Evolutionary conservation across 768 basidiomycete genomes (phyloP).

Genomic region (Dioszegia aurantiaca): DNA sequence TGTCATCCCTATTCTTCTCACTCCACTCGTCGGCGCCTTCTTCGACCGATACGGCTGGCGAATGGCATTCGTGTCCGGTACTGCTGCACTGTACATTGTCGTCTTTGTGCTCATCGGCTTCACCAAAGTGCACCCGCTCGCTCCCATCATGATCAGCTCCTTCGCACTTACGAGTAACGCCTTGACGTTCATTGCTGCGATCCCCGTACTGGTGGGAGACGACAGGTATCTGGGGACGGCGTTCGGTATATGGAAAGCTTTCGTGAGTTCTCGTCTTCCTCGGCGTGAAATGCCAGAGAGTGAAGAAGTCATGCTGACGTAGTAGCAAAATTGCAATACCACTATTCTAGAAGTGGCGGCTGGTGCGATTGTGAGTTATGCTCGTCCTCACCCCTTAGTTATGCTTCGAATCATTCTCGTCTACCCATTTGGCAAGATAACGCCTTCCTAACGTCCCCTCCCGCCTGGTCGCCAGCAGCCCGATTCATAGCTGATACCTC

Average conservation of each 20-base stretch:
- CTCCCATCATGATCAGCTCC: conserved; percentile 41
- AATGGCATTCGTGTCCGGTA: conserved; percentile 43
- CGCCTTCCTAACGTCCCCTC: neutral
- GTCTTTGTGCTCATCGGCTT: conserved; percentile 47
- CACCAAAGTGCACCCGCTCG: conserved; percentile 45
- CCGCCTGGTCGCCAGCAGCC: neutral
- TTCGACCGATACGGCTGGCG: conserved; percentile 48
- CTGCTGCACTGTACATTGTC: conserved; percentile 45
- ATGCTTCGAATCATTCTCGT: neutral
- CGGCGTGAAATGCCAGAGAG: too few relatives aligned
- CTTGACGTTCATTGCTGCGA: conserved; percentile 44
- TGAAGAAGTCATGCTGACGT: neutral
- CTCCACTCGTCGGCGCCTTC: conserved; percentile 43
- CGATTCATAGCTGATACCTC: too few relatives aligned
- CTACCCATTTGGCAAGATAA: neutral
- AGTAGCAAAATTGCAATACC: conserved; percentile 32
- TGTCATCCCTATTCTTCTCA: conserved; percentile 49
- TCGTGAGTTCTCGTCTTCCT: conserved; percentile 23
- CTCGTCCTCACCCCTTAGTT: neutral
- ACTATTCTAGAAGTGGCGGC: conserved; percentile 43
- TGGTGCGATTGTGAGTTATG: conserved; percentile 38
- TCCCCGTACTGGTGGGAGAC: conserved; percentile 43
- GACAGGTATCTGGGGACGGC: conserved; percentile 45
- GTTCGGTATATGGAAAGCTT: conserved; percentile 48
- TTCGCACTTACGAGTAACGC: conserved; percentile 45